Percentiles rank a stretch among this genome's conserved stretches.
Conservation (phyloP, 192 early-diverging fungal species). For the Entomortierella lignicola region DNA sequence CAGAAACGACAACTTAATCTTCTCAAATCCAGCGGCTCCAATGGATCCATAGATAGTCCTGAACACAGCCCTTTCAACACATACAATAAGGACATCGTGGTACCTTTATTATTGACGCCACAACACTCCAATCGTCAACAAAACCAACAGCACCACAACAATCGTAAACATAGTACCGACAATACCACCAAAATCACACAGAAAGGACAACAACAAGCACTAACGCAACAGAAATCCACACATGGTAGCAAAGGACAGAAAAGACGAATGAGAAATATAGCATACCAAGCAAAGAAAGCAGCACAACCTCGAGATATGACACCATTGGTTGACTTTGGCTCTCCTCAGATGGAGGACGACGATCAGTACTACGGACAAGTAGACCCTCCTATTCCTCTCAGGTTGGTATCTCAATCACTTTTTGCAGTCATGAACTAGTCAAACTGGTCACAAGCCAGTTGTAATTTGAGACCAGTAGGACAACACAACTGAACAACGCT, state of each 20-base stretch:
- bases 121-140: not conserved
- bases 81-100: slow-evolving; percentile 11
- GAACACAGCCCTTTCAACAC: slow-evolving; percentile 8
- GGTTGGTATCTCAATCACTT: slow-evolving; percentile 20
- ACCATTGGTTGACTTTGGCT: slow-evolving; percentile 40
- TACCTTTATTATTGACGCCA: not conserved
- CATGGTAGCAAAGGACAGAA: slow-evolving; percentile 32
- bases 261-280: slow-evolving; percentile 26
- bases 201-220: not conserved
- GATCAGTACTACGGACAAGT: slow-evolving; percentile 8
- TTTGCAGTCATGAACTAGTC: not conserved
- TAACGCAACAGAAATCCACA: not conserved
- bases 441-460: not conserved
- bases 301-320: slow-evolving; percentile 16
- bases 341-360: slow-evolving; percentile 48
- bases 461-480: not conserved
- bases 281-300: slow-evolving; percentile 39
- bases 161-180: not conserved
- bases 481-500: slow-evolving; percentile 18
- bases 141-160: not conserved
- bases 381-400: slow-evolving; percentile 42
- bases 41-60: not conserved
- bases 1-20: slow-evolving; percentile 18
- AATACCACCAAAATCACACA: not conserved
- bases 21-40: not conserved